Evolutionary conservation across 768 basidiomycete genomes (phyloP).

Genomic region (Serendipita sp.): DNA sequence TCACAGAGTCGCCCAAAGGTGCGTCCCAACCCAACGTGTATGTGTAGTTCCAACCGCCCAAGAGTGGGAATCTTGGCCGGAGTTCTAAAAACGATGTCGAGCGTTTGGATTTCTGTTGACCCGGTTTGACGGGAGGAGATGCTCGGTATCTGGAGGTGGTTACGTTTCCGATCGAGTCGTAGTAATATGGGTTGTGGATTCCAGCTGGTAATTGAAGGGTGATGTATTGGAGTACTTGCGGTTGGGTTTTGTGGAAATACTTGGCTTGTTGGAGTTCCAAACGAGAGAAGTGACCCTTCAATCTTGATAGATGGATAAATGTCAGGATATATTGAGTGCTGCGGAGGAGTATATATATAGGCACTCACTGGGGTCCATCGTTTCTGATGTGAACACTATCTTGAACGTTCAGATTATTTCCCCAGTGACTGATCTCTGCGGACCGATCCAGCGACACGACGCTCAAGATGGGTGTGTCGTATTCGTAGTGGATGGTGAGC

Average conservation of each 20-base stretch:
- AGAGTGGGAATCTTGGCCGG: constrained; percentile 74
- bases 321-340: not conserved
- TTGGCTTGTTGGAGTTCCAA: constrained; percentile 66
- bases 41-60: constrained; percentile 96
- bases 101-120: not conserved
- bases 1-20: constrained; percentile 57
- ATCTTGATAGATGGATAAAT: constrained; percentile 26
- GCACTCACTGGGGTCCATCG: constrained; percentile 70
- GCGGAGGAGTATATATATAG: not conserved
- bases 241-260: constrained; percentile 48
- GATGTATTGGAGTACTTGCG: constrained; percentile 58
- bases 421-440: constrained; percentile 96
- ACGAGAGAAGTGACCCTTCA: constrained; percentile 93
- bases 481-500: constrained; percentile 62
- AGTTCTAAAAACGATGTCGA: constrained; percentile 54
- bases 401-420: constrained; percentile 82
- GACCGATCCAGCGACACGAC: constrained; percentile 53
- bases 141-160: constrained; percentile 78
- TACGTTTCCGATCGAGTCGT: constrained; percentile 88
- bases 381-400: constrained; percentile 79
- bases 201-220: constrained; percentile 71
- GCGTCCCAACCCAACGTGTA: constrained; percentile 92
- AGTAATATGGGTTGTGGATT: constrained; percentile 71
- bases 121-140: constrained; percentile 33
- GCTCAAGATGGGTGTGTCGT: constrained; percentile 68